phyloP scores from a whole-genome alignment of 805 yeast species.

The Phaffomyces opuntiae region DNA sequence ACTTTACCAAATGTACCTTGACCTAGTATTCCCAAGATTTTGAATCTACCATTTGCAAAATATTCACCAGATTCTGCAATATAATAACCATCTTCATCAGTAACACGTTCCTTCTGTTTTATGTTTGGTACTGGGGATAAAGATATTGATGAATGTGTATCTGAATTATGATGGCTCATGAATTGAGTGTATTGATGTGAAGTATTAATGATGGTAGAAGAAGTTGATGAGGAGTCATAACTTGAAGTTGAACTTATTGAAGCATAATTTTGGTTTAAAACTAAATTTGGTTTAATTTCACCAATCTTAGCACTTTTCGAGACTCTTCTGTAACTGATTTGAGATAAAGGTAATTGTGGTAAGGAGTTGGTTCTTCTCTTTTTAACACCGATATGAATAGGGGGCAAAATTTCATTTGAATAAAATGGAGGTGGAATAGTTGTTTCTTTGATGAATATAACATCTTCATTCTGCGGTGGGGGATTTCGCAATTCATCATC shows the following conservation, averaged over 20 bases:
- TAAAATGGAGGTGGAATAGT: background rate
- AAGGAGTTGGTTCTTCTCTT: conserved; percentile 46
- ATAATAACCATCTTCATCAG: conserved; percentile 58
- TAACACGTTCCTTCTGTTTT: conserved; percentile 9
- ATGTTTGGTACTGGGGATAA: conserved; percentile 14
- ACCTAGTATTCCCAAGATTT: conserved; percentile 64
- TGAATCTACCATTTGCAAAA: conserved; percentile 68
- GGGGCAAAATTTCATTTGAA: background rate
- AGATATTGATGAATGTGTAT: conserved; percentile 10
- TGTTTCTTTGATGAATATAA: conserved; percentile 3
- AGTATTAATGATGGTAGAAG: conserved; percentile 1
- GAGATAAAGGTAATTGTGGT: conserved; percentile 47
- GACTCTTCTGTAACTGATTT: conserved; percentile 32
- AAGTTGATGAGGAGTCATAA: conserved; percentile 5
- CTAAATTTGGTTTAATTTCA: conserved; percentile 31
- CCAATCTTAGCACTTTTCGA: conserved; percentile 34
- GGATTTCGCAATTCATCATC: background rate
- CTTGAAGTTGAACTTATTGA: conserved; percentile 5
- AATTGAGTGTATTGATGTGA: too few species aligned
- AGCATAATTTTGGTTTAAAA: conserved; percentile 4
- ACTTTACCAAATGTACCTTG: conserved; percentile 95
- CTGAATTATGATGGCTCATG: background rate
- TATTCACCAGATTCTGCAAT: conserved; percentile 49
- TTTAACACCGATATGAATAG: conserved; percentile 25
- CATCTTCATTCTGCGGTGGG: conserved; percentile 6